Conservation (phyloP, 768 basidiomycete genomes). For the Mycena alexandri region DNA sequence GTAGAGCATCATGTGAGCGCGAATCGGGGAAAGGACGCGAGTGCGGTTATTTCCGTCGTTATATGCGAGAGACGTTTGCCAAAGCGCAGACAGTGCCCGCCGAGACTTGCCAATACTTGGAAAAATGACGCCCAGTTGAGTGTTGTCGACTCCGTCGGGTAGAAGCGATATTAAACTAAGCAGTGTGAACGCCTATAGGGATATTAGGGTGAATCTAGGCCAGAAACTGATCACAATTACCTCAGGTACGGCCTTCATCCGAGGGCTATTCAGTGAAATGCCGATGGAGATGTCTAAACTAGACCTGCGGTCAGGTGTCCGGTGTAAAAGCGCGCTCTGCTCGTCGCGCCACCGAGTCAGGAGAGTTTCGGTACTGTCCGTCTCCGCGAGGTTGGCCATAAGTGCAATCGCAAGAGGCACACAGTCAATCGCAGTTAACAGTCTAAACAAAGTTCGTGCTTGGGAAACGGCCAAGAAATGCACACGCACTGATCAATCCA, state of each 20-base stretch:
- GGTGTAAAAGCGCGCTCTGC: conserved; percentile 35
- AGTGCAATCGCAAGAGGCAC: conserved; percentile 41
- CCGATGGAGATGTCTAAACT: conserved; percentile 40
- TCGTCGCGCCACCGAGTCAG: conserved; percentile 37
- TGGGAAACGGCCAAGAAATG: neutral
- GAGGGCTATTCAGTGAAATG: conserved; percentile 37
- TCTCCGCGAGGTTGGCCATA: conserved; percentile 39
- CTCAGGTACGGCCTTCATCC: conserved; percentile 39
- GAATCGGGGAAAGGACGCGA: conserved; percentile 41
- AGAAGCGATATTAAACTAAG: conserved; percentile 39
- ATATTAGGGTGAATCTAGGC: neutral
- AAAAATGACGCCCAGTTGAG: conserved; percentile 28
- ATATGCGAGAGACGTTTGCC: conserved; percentile 36
- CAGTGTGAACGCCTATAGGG: conserved; percentile 30
- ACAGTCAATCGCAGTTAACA: conserved; percentile 36
- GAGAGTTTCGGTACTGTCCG: conserved; percentile 34
- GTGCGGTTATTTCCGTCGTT: conserved; percentile 34
- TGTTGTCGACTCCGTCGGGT: conserved; percentile 39
- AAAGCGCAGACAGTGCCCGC: conserved; percentile 34
- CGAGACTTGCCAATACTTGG: conserved; percentile 25
- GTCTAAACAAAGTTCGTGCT: neutral
- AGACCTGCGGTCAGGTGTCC: conserved; percentile 27
- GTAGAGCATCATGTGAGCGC: conserved; percentile 37
- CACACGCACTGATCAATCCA: conserved; percentile 32
- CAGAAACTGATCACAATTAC: conserved; percentile 7